phyloP scores from a whole-genome alignment of 768 basidiomycete species.

The Hydnomerulius pinastri region DNA sequence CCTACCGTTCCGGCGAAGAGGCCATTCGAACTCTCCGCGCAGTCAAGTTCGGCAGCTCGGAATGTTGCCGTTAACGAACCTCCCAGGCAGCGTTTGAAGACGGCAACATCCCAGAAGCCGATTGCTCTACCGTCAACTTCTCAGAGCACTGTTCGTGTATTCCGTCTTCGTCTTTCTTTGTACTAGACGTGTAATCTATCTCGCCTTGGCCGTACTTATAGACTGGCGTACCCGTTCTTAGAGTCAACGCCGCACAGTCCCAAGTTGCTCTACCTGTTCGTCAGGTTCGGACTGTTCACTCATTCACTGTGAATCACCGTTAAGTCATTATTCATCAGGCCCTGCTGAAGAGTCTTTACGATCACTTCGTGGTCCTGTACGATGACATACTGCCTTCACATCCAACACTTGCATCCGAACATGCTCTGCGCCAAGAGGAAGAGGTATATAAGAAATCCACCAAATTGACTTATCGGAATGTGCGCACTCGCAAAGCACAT shows the following conservation, averaged over 20 bases:
- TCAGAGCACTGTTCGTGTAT: slow-evolving; percentile 28
- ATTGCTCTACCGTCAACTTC: slow-evolving; percentile 44
- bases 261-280: slow-evolving; percentile 71
- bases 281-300: slow-evolving; percentile 48
- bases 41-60: slow-evolving; percentile 29
- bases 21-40: slow-evolving; percentile 28
- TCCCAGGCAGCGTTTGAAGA: slow-evolving; percentile 65
- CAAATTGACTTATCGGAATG: slow-evolving; percentile 84
- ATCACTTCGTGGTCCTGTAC: slow-evolving; percentile 74
- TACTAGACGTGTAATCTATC: neutral
- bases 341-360: slow-evolving; percentile 73
- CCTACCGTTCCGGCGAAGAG: slow-evolving; percentile 55
- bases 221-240: slow-evolving; percentile 66
- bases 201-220: slow-evolving; percentile 20
- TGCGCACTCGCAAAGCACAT: slow-evolving; percentile 33
- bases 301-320: neutral
- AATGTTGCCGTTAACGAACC: slow-evolving; percentile 41
- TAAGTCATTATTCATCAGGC: slow-evolving; percentile 42
- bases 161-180: neutral
- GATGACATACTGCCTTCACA: slow-evolving; percentile 50
- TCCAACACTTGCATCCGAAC: slow-evolving; percentile 68
- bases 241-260: slow-evolving; percentile 68
- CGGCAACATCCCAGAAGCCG: slow-evolving; percentile 45
- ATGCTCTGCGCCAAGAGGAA: slow-evolving; percentile 80
- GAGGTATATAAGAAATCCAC: slow-evolving; percentile 75